Conservation (phyloP, 768 basidiomycete species). For the Vararia minispora region DNA sequence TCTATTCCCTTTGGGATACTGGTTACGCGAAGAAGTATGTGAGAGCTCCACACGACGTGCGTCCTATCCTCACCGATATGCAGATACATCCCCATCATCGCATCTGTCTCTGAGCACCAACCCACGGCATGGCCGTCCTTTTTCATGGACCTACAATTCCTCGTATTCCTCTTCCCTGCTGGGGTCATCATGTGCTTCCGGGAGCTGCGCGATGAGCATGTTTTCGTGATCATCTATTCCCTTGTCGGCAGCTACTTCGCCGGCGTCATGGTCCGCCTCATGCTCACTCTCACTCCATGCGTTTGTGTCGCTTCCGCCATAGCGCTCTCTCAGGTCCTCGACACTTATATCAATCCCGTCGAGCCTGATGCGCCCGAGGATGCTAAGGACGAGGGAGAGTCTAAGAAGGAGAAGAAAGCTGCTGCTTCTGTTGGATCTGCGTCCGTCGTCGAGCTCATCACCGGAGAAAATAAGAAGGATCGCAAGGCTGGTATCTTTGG, state of each 20-base stretch:
- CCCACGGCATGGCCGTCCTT: conserved; percentile 99
- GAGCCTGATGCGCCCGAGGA: conserved; percentile 44
- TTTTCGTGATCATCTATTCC: conserved; percentile 98
- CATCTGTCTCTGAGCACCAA: conserved; percentile 98
- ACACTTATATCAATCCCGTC: conserved; percentile 80
- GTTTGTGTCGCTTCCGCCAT: conserved; percentile 93
- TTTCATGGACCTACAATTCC: conserved; percentile 98
- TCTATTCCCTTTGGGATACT: conserved; percentile 99
- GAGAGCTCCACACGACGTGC: conserved; percentile 3
- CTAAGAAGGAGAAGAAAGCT: conserved; percentile 39
- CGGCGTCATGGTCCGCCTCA: conserved; percentile 98
- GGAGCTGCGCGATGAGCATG: conserved; percentile 88
- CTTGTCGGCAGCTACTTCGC: conserved; percentile 96
- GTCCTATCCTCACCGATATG: conserved; percentile 7
- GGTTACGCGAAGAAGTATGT: conserved; percentile 94
- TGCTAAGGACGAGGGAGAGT: conserved; percentile 19
- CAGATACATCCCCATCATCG: conserved; percentile 94
- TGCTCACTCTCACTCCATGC: conserved; percentile 94
- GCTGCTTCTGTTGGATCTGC: conserved; percentile 21
- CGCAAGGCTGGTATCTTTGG: conserved; percentile 64
- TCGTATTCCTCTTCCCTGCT: conserved; percentile 96
- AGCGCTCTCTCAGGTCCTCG: conserved; percentile 77
- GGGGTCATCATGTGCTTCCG: conserved; percentile 93
- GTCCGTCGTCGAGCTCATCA: conserved; percentile 12
- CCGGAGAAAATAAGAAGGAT: conserved; percentile 20